Conservation (phyloP, 345 rosid genomes). For the Citrus sp. region DNA sequence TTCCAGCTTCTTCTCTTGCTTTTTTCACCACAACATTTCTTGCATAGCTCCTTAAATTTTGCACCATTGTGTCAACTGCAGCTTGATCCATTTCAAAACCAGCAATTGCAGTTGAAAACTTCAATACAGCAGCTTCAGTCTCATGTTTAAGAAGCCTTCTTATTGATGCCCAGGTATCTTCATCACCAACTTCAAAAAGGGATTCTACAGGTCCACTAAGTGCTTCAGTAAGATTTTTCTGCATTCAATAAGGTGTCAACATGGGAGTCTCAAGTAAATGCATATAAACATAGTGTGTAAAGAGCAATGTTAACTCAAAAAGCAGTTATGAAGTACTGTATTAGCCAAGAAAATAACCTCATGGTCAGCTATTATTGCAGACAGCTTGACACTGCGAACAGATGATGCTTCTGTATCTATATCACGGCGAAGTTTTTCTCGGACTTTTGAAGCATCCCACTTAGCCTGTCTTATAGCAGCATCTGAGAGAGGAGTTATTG, state of each 20-base stretch:
- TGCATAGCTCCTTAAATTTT: slow-evolving; percentile 46
- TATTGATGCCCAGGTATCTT: slow-evolving; percentile 64
- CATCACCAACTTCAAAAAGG: slow-evolving; percentile 54
- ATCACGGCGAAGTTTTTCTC: slow-evolving; percentile 58
- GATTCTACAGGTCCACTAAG: slow-evolving; percentile 53
- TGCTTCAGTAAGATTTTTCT: slow-evolving; percentile 54
- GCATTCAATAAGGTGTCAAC: slow-evolving; percentile 21
- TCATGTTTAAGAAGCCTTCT: slow-evolving; percentile 61
- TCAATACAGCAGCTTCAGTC: slow-evolving; percentile 47
- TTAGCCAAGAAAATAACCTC: slow-evolving; percentile 41
- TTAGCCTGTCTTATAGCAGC: slow-evolving; percentile 52
- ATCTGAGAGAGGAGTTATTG: slow-evolving; percentile 30
- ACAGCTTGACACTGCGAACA: slow-evolving; percentile 42
- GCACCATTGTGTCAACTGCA: slow-evolving; percentile 39
- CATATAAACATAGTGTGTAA: not conserved
- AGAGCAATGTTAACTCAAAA: not conserved
- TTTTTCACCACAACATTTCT: slow-evolving; percentile 60
- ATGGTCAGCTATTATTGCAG: slow-evolving; percentile 44
- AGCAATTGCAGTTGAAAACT: slow-evolving; percentile 42
- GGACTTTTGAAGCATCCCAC: slow-evolving; percentile 64
- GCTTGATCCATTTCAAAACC: slow-evolving; percentile 57
- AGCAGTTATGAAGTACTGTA: not conserved
- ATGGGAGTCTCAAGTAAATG: slow-evolving; percentile 4
- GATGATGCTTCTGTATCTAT: slow-evolving; percentile 51
- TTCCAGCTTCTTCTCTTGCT: slow-evolving; percentile 72